Evolutionary conservation across 2,329 filamentous ascomycete species (phyloP).

Genomic region (Fusarium nygamai): DNA sequence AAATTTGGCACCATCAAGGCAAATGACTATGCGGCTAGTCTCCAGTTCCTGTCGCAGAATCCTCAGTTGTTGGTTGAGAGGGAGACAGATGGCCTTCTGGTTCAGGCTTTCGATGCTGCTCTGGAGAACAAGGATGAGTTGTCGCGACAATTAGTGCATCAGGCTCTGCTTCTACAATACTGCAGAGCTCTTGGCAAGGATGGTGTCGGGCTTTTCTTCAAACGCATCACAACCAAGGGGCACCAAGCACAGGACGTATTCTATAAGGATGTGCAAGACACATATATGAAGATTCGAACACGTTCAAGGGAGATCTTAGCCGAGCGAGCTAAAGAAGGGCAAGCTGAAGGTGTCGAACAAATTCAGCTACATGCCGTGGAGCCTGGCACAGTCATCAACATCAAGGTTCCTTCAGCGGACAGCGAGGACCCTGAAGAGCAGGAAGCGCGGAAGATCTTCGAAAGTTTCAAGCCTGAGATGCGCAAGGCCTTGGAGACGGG

Average conservation of each 20-base stretch:
- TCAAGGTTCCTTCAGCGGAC: conserved; percentile 77
- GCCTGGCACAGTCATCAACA: conserved; percentile 90
- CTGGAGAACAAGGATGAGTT: conserved; percentile 80
- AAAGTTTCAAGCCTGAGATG: conserved; percentile 83
- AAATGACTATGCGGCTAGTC: conserved; percentile 76
- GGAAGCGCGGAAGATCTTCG: conserved; percentile 78
- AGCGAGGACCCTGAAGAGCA: conserved; percentile 73
- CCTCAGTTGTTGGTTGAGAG: conserved; percentile 82
- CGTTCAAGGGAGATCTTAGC: conserved; percentile 77
- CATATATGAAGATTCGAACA: conserved; percentile 82
- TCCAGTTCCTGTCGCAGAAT: conserved; percentile 82
- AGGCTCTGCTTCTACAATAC: conserved; percentile 92
- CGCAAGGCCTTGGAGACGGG: conserved; percentile 86
- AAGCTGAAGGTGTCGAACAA: conserved; percentile 82
- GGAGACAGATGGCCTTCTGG: conserved; percentile 89
- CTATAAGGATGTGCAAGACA: conserved; percentile 89
- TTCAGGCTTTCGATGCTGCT: conserved; percentile 91
- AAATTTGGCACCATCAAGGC: conserved; percentile 82
- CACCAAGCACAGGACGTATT: conserved; percentile 94
- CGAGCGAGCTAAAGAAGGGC: conserved; percentile 61
- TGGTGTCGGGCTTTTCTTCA: conserved; percentile 93
- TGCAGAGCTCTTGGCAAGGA: conserved; percentile 89
- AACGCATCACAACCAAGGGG: conserved; percentile 87
- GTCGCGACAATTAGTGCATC: conserved; percentile 88
- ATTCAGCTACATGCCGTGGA: conserved; percentile 98